Evolutionary conservation across 345 rosid species (phyloP).

Genomic region (Eucalyptus guilfoylei): DNA sequence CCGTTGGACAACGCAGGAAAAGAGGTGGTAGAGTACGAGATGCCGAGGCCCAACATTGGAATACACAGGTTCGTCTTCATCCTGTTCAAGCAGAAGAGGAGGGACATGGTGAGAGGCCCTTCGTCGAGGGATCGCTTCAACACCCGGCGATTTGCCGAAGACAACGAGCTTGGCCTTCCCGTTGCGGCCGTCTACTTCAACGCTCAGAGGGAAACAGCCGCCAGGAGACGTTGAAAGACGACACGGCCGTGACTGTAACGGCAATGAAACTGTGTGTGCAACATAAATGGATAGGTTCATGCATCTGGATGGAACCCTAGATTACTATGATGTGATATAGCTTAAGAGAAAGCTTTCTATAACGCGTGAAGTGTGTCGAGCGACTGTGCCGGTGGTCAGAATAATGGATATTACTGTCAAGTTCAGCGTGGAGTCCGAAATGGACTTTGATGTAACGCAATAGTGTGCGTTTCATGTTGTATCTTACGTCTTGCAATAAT

Average conservation of each 20-base stretch:
- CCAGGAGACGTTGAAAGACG: conserved; percentile 60
- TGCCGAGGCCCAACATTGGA: conserved; percentile 93
- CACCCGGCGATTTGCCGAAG: conserved; percentile 62
- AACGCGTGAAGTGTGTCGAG: background rate
- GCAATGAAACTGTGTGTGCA: background rate
- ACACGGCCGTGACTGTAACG: background rate
- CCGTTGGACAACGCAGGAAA: conserved; percentile 25
- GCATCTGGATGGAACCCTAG: background rate
- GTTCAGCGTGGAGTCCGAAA: background rate
- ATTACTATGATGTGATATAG: background rate
- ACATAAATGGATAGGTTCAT: background rate
- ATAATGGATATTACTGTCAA: background rate
- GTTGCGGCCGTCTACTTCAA: conserved; percentile 93
- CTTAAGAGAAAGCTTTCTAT: background rate
- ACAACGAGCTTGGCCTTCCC: conserved; percentile 66
- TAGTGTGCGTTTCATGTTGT: background rate
- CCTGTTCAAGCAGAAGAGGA: conserved; percentile 63
- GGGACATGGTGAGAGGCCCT: conserved; percentile 42
- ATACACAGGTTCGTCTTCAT: conserved; percentile 87
- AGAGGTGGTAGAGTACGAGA: conserved; percentile 69
- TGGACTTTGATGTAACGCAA: background rate
- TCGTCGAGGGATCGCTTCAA: conserved; percentile 56
- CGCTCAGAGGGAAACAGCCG: conserved; percentile 89
- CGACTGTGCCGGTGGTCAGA: background rate
- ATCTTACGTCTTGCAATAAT: background rate